phyloP scores from a whole-genome alignment of 139 green algal genomes.

The Ettlia oleoabundans region DNA sequence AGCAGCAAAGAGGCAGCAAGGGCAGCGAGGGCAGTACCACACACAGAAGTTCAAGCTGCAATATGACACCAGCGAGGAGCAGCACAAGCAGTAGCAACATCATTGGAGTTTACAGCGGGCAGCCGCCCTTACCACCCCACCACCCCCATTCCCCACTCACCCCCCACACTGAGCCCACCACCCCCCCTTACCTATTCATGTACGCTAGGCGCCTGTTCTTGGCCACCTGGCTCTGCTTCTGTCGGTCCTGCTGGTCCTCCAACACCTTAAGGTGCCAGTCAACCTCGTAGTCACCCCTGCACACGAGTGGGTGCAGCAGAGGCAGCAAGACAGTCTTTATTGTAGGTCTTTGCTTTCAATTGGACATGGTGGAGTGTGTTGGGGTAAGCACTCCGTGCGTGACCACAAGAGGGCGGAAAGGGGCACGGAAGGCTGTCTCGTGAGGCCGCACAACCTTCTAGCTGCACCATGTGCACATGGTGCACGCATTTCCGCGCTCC shows the following conservation, averaged over 20 bases:
- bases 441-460: no score
- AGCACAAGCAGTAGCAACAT: not conserved
- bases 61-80: not conserved
- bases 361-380: no score
- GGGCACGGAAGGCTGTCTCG: no score
- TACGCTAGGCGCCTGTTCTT: conserved; percentile 76
- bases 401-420: no score
- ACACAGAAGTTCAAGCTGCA: not conserved
- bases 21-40: not conserved
- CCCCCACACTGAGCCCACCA: no score
- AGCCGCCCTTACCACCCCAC: no score
- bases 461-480: not conserved
- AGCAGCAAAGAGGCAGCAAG: not conserved
- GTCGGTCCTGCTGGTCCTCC: conserved; percentile 28
- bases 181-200: conserved; percentile 65
- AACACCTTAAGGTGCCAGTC: conserved; percentile 53
- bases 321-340: not conserved
- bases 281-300: conserved; percentile 36
- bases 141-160: no score
- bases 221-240: conserved; percentile 15
- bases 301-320: no score
- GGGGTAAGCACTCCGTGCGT: no score
- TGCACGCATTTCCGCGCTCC: no score
- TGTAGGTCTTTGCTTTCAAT: no score
- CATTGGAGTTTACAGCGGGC: not conserved